Conservation (phyloP, 768 basidiomycete genomes). For the Pleurotus djamor region DNA sequence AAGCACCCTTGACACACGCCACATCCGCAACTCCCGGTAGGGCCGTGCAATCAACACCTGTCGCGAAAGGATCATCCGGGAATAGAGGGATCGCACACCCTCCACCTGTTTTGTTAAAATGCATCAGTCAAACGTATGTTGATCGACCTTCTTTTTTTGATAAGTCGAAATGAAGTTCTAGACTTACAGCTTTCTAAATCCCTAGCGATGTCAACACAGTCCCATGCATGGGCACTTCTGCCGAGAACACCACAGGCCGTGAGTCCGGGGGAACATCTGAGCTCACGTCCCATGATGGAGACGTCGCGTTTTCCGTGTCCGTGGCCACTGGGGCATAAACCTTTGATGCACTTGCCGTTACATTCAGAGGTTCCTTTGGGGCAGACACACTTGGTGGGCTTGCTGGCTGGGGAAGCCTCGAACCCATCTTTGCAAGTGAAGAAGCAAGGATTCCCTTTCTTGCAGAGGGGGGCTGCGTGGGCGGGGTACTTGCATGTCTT, state of each 20-base stretch:
- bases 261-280: constrained; percentile 32
- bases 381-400: constrained; percentile 42
- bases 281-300: constrained; percentile 16
- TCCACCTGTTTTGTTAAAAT: constrained; percentile 32
- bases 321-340: constrained; percentile 30
- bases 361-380: constrained; percentile 37
- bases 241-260: constrained; percentile 43
- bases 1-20: constrained; percentile 40
- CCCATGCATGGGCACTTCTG: constrained; percentile 36
- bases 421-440: constrained; percentile 47
- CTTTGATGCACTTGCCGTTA: constrained; percentile 40
- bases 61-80: constrained; percentile 16
- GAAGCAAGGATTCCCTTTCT: constrained; percentile 32
- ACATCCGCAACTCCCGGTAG: constrained; percentile 48
- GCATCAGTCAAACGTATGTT: neutral
- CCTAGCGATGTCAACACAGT: constrained; percentile 43
- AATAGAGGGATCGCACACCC: constrained; percentile 38
- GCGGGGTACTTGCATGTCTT: constrained; percentile 37
- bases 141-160: neutral
- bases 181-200: constrained; percentile 55
- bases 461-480: constrained; percentile 35
- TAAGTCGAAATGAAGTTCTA: neutral
- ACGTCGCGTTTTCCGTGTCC: constrained; percentile 25
- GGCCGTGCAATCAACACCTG: constrained; percentile 49
- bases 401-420: constrained; percentile 24